phyloP scores from a whole-genome alignment of 805 yeast genomes.

The Cyberlindnera saturnus region DNA sequence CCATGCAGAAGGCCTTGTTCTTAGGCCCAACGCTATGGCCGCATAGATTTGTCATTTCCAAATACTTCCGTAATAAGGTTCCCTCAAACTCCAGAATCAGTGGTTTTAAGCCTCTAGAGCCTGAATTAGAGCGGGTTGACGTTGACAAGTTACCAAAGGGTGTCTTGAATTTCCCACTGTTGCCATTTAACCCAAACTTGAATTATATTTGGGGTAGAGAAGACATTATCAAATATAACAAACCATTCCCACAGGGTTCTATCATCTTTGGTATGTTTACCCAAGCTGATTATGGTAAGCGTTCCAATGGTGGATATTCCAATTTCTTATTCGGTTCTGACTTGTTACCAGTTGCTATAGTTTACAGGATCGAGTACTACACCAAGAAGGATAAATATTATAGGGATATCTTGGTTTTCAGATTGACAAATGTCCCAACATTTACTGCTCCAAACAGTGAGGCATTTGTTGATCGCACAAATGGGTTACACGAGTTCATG shows the following conservation, averaged over 20 bases:
- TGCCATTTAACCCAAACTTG: constrained; percentile 11
- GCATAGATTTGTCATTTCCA: no score
- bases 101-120: constrained; percentile 15
- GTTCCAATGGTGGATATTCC: no score
- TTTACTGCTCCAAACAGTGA: no score
- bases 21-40: no score
- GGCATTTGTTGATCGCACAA: constrained; percentile 13
- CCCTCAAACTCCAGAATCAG: constrained; percentile 12
- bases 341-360: constrained; percentile 4
- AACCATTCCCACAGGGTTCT: constrained; percentile 10
- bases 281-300: constrained; percentile 12
- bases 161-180: constrained; percentile 4
- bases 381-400: constrained; percentile 6
- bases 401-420: constrained; percentile 15
- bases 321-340: constrained; percentile 17
- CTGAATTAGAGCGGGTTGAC: constrained; percentile 11
- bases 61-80: constrained; percentile 11
- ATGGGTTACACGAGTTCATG: constrained; percentile 22
- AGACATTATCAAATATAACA: constrained; percentile 8
- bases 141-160: constrained; percentile 5
- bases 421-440: constrained; percentile 18
- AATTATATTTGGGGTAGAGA: constrained; percentile 15
- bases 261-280: constrained; percentile 20
- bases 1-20: no score
- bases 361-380: constrained; percentile 19